Evolutionary conservation across 2,329 filamentous ascomycete genomes (phyloP).

Genomic region (Aspergillus ochraceoroseus): DNA sequence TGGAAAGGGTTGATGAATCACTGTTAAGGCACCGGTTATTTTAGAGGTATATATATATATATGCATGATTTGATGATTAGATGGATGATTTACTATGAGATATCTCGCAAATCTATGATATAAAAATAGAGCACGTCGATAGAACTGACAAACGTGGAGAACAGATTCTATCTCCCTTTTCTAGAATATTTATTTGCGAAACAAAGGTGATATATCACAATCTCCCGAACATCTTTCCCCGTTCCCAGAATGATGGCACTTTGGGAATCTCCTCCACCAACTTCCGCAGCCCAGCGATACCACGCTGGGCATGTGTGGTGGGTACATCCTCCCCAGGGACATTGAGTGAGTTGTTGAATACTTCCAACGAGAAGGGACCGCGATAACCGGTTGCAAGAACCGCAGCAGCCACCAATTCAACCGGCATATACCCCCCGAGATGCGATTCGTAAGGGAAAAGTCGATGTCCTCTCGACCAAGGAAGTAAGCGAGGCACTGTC

Average conservation of each 20-base stretch:
- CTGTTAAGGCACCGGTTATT: no score
- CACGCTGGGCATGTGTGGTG: slow-evolving; percentile 24
- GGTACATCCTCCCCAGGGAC: slow-evolving; percentile 20
- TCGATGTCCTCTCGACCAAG: slow-evolving; percentile 32
- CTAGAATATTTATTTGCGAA: no score
- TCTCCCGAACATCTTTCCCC: not conserved
- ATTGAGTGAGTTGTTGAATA: slow-evolving; percentile 31
- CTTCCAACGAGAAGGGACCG: slow-evolving; percentile 33
- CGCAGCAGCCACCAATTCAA: slow-evolving; percentile 30
- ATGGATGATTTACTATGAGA: no score
- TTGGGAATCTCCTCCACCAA: slow-evolving; percentile 16
- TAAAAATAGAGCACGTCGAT: no score
- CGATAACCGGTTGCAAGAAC: slow-evolving; percentile 31
- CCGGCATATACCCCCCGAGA: slow-evolving; percentile 32
- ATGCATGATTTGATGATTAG: no score
- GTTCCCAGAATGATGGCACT: slow-evolving; percentile 25
- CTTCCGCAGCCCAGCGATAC: slow-evolving; percentile 21
- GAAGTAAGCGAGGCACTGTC: slow-evolving; percentile 24
- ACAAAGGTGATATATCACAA: not conserved
- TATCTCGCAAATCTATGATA: no score
- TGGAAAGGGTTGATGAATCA: no score
- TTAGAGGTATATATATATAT: no score
- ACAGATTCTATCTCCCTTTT: no score
- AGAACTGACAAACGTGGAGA: no score
- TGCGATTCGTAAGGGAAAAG: slow-evolving; percentile 28